phyloP scores from a whole-genome alignment of 2,329 filamentous ascomycete species.

The Mariannaea elegans region DNA sequence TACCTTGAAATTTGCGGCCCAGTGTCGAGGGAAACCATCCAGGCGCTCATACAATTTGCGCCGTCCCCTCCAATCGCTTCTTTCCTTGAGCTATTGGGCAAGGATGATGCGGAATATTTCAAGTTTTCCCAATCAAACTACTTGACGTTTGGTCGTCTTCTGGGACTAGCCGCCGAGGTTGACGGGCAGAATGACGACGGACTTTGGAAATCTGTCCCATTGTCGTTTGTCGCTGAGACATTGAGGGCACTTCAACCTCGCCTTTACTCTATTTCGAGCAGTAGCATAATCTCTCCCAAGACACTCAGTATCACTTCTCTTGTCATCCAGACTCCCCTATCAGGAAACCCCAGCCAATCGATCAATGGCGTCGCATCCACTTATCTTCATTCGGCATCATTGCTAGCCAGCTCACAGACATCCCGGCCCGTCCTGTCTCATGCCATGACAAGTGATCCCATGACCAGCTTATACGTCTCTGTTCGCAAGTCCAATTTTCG shows the following conservation, averaged over 20 bases:
- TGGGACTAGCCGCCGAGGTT: constrained; percentile 25
- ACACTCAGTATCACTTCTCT: constrained; percentile 34
- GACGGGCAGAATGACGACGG: background rate
- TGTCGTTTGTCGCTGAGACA: constrained; percentile 65
- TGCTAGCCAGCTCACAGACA: background rate
- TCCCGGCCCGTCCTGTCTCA: background rate
- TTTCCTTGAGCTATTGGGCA: constrained; percentile 14
- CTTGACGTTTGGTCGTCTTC: constrained; percentile 38
- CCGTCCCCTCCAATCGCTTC: constrained; percentile 57
- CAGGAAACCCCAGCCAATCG: constrained; percentile 9
- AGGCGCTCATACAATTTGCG: constrained; percentile 53
- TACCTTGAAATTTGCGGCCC: constrained; percentile 54
- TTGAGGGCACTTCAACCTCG: constrained; percentile 60
- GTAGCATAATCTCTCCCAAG: constrained; percentile 47
- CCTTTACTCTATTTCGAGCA: constrained; percentile 70
- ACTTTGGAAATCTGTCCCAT: constrained; percentile 37
- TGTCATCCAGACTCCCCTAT: constrained; percentile 25
- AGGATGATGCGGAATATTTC: constrained; percentile 32
- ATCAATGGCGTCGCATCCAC: constrained; percentile 37
- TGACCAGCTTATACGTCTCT: background rate
- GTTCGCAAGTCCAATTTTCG: constrained; percentile 53
- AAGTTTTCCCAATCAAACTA: constrained; percentile 30
- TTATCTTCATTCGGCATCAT: constrained; percentile 34
- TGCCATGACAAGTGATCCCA: constrained; percentile 37
- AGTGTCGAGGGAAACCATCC: constrained; percentile 52